These are phyloP conservation scores for Trametes versicolor DNA, from an alignment of 1,284 basidiomycete species.

Conservation along the genomic window DNA sequence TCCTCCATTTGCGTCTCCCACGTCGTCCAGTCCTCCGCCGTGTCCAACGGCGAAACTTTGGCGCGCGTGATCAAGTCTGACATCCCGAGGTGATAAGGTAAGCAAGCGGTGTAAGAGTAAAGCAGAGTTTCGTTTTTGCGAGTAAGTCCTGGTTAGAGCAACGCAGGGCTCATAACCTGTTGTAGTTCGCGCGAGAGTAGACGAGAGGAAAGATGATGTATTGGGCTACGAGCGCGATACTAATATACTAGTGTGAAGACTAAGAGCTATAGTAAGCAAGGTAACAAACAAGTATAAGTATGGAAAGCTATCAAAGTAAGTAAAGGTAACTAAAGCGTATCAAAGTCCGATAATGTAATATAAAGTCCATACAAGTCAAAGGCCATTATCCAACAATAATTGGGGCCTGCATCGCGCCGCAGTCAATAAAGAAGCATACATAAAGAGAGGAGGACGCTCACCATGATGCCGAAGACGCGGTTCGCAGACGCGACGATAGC, in stretches of 20 bases:
- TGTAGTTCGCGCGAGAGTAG: too few relatives aligned
- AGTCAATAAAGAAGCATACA: background rate
- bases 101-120: background rate
- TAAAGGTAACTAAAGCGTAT: too few relatives aligned
- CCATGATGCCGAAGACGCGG: slow-evolving; percentile 72
- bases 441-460: slow-evolving; percentile 36
- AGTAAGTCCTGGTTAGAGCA: background rate
- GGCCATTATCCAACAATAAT: too few relatives aligned
- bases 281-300: too few relatives aligned
- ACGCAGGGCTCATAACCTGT: slow-evolving; percentile 42
- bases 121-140: background rate
- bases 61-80: too few relatives aligned
- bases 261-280: too few relatives aligned
- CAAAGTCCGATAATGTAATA: too few relatives aligned
- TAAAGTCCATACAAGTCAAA: too few relatives aligned
- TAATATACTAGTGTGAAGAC: too few relatives aligned
- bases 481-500: slow-evolving; percentile 69
- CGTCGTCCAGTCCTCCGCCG: slow-evolving; percentile 39
- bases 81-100: background rate
- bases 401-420: slow-evolving; percentile 56
- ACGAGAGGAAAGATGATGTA: too few relatives aligned
- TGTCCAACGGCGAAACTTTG: background rate
- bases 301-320: too few relatives aligned
- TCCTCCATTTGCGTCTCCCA: slow-evolving; percentile 47
- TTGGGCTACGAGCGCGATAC: too few relatives aligned